A percentile compares a stretch with the other conserved stretches of the same genome.
Conservation (phyloP, 2,329 filamentous ascomycete genomes). For the Pseudogymnoascus sp. region DNA sequence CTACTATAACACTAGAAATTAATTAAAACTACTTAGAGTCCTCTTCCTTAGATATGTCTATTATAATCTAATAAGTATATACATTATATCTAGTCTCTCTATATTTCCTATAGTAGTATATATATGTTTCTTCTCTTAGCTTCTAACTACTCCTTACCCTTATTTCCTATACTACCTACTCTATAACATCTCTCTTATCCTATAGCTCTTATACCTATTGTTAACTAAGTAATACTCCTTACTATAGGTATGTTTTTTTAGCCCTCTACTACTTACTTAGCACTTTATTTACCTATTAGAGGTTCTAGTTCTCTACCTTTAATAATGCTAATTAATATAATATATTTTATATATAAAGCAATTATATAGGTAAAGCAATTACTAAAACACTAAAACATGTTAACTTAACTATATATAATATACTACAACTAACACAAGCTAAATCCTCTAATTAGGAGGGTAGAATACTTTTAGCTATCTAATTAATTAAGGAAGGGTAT, state of each 20-base stretch:
- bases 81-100: conserved; percentile 6
- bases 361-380: conserved; percentile 11
- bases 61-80: conserved; percentile 1
- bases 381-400: too few relatives aligned
- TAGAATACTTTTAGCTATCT: too few relatives aligned
- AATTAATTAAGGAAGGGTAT: neutral
- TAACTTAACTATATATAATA: too few relatives aligned
- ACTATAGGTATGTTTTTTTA: neutral
- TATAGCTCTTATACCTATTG: neutral
- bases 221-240: conserved; percentile 5
- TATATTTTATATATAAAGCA: conserved; percentile 13
- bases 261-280: neutral
- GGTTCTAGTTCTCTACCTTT: neutral
- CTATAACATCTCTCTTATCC: neutral
- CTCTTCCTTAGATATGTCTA: neutral
- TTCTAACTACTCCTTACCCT: neutral
- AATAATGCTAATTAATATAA: conserved; percentile 9
- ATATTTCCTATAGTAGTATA: neutral
- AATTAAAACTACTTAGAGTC: neutral
- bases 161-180: neutral
- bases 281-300: neutral
- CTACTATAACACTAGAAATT: neutral
- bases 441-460: too few relatives aligned
- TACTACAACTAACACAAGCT: too few relatives aligned
- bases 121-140: too few relatives aligned